A percentile compares a stretch with the other conserved stretches of the same genome.
phyloP scores from a whole-genome alignment of 2,329 filamentous ascomycete species.

The Cladorrhinum sp. region DNA sequence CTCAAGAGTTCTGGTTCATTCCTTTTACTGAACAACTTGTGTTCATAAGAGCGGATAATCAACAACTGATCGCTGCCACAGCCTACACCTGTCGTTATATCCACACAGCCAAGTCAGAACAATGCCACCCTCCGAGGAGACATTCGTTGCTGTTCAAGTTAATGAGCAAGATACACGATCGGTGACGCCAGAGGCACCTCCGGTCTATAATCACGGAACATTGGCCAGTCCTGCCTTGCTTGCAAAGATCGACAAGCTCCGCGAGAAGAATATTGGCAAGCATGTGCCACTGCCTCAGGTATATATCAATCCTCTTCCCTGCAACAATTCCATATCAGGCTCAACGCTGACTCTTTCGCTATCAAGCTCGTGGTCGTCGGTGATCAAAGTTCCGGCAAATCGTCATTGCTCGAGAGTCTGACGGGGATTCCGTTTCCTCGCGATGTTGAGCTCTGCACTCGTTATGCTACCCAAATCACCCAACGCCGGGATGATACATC shows the following conservation, averaged over 20 bases:
- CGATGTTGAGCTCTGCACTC: constrained; percentile 31
- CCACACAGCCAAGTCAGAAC: neutral
- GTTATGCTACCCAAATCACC: constrained; percentile 41
- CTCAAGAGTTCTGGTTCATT: no score
- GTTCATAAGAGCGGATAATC: no score
- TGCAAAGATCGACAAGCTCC: constrained; percentile 31
- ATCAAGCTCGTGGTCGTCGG: constrained; percentile 32
- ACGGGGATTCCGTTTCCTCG: constrained; percentile 34
- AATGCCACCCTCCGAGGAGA: neutral
- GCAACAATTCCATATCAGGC: neutral
- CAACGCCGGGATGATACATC: constrained; percentile 38
- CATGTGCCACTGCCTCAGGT: constrained; percentile 27
- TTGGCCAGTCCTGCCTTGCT: constrained; percentile 21
- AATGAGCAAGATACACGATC: neutral
- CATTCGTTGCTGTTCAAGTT: neutral
- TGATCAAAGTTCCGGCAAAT: constrained; percentile 36
- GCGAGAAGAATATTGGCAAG: constrained; percentile 28
- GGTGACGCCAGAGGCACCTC: neutral
- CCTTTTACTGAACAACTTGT: no score
- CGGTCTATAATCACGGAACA: neutral
- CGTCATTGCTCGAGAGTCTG: constrained; percentile 33
- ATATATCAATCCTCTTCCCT: neutral
- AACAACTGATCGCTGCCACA: no score
- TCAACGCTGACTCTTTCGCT: neutral
- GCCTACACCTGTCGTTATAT: no score